Conservation (phyloP, 23 red algal genomes). For the Gracilaria domingensis region DNA sequence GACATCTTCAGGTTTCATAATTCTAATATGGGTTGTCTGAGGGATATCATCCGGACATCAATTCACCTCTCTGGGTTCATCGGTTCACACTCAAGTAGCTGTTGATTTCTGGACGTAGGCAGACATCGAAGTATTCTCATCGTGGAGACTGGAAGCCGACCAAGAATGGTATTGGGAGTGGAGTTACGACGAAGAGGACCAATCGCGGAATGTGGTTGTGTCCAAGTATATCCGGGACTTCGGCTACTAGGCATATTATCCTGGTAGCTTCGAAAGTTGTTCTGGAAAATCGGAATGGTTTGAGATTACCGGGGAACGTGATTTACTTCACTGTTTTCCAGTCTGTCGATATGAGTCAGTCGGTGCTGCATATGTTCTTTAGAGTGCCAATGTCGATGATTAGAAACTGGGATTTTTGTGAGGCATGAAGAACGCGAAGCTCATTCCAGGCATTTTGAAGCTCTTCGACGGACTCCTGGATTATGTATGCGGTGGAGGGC, state of each 20-base stretch:
- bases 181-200: background rate
- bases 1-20: too few species aligned
- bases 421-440: background rate
- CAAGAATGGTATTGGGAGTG: conserved; percentile 6
- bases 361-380: background rate
- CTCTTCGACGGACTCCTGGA: background rate
- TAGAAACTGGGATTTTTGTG: background rate
- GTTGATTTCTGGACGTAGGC: background rate
- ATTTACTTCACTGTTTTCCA: background rate
- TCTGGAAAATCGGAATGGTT: background rate
- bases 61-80: too few species aligned
- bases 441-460: background rate
- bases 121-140: background rate
- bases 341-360: too few species aligned
- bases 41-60: too few species aligned
- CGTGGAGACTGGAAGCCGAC: background rate
- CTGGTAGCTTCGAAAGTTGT: background rate
- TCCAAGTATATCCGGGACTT: background rate
- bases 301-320: background rate
- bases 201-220: background rate
- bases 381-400: background rate
- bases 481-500: too few species aligned
- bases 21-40: too few species aligned
- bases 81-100: background rate
- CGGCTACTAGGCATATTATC: background rate